phyloP scores from a whole-genome alignment of 140 eudicot species.

The Anethum foeniculum region DNA sequence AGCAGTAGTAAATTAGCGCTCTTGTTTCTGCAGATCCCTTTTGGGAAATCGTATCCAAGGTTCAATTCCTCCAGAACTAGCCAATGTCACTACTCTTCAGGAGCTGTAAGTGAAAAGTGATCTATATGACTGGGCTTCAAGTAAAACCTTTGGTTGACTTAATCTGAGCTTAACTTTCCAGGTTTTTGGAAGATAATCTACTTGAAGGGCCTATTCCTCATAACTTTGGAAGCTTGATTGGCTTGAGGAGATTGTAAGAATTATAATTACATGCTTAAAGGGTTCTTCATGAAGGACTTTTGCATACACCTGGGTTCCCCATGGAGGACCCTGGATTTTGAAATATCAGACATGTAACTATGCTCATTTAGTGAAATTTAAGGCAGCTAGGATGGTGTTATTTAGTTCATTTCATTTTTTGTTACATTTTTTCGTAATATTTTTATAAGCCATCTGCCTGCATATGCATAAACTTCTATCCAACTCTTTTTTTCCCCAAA shows the following conservation, averaged over 20 bases:
- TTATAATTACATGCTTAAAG: not conserved
- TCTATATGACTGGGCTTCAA: not conserved
- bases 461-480: too few relatives aligned
- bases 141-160: constrained; percentile 2
- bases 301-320: not conserved
- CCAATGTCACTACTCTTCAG: constrained; percentile 59
- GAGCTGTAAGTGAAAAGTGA: constrained; percentile 48
- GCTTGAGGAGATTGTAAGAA: constrained; percentile 70
- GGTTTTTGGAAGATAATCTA: constrained; percentile 66
- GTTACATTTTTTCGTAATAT: too few relatives aligned
- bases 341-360: too few relatives aligned
- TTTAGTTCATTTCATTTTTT: too few relatives aligned
- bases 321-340: too few relatives aligned
- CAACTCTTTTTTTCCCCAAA: too few relatives aligned
- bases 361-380: too few relatives aligned
- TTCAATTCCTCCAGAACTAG: constrained; percentile 63
- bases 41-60: constrained; percentile 70
- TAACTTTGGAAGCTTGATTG: constrained; percentile 52
- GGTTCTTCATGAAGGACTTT: not conserved
- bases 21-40: constrained; percentile 44
- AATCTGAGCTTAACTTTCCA: constrained; percentile 20
- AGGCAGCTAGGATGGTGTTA: too few relatives aligned
- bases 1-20: constrained; percentile 11
- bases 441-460: too few relatives aligned
- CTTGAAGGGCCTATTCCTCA: constrained; percentile 64